Evolutionary conservation across 768 basidiomycete genomes (phyloP).

Genomic region (Brasilioporus rufonigricans): DNA sequence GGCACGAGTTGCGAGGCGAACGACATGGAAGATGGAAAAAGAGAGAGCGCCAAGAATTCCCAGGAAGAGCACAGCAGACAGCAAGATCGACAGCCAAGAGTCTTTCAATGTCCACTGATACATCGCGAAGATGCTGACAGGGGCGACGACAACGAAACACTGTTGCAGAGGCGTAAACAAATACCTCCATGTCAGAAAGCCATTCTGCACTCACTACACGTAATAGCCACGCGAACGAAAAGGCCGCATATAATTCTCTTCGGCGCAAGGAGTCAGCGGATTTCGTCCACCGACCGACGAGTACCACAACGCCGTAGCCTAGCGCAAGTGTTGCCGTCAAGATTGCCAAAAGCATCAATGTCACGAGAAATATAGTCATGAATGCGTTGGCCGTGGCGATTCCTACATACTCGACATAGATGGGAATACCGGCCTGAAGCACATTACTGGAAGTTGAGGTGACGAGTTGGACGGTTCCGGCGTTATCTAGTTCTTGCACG

Average conservation of each 20-base stretch:
- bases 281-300: constrained; percentile 22
- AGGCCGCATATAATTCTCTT: constrained; percentile 40
- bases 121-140: constrained; percentile 74
- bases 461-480: constrained; percentile 57
- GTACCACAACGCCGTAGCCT: constrained; percentile 45
- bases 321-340: constrained; percentile 49
- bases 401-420: constrained; percentile 72
- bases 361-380: constrained; percentile 80
- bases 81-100: constrained; percentile 80
- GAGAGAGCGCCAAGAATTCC: constrained; percentile 47
- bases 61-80: constrained; percentile 71
- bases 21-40: constrained; percentile 46
- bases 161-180: constrained; percentile 22
- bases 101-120: constrained; percentile 92
- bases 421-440: constrained; percentile 78
- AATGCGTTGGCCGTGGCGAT: constrained; percentile 88
- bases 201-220: constrained; percentile 54
- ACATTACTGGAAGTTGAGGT: constrained; percentile 61
- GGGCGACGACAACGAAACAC: constrained; percentile 64
- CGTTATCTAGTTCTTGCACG: constrained; percentile 24
- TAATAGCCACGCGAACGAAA: constrained; percentile 58
- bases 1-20: constrained; percentile 44
- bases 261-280: constrained; percentile 15
- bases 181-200: not conserved
- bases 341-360: constrained; percentile 67